Evolutionary conservation across 1,139 yeast species (phyloP), one percentile per base, ranked within the genome.

Genomic region (Meyerozyma sp.): DNA sequence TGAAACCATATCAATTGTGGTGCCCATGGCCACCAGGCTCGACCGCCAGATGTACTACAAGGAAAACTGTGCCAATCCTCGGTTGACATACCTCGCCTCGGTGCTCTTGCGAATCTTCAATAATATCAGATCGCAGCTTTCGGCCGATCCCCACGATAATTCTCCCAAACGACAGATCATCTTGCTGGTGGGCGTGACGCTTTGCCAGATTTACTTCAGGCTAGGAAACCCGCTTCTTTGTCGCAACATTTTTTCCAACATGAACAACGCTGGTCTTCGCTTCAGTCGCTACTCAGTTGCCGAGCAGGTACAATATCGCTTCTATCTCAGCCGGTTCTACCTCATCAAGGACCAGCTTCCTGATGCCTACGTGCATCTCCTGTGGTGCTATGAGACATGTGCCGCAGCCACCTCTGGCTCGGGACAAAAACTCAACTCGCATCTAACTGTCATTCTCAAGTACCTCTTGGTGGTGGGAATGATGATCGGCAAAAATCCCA

Each of bases 211-310:
- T 1, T 87, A 87, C 58, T 83, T 82, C 59, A 68, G 65, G 43
- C 71, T 84, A 34, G 77, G 72, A 39, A 82, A 81, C 41, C 89
- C 91, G 3, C 66, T 82, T 44, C 67, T 84, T 10, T 85, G 94
- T 58, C 79, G 85, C 28, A 85, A 84, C 55, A 85, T 87, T 39
- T 84, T 85, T 59, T 77, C 88, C 36, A 86, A 85, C 57, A 78
- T 86, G 68, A 82, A 80, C 51, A 81, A 81, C 27, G 77, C 88
- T 18, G 66, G 71, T 30, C 63, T 83, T 40, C 60, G 58, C 36
- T 72, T 82, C 50, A 54, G 64, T 2, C 54, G 58, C 10, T 82
- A 77, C 46, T 67, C 79, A 4, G 61, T 65, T 38, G 62, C 78
- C 1, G 82, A 82, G 48, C 79, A 78, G 44, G 71, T 85, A 5